Evolutionary conservation across 176 grass and related monocot species (phyloP).

Genomic region (Bolboschoenus planiculmis): DNA sequence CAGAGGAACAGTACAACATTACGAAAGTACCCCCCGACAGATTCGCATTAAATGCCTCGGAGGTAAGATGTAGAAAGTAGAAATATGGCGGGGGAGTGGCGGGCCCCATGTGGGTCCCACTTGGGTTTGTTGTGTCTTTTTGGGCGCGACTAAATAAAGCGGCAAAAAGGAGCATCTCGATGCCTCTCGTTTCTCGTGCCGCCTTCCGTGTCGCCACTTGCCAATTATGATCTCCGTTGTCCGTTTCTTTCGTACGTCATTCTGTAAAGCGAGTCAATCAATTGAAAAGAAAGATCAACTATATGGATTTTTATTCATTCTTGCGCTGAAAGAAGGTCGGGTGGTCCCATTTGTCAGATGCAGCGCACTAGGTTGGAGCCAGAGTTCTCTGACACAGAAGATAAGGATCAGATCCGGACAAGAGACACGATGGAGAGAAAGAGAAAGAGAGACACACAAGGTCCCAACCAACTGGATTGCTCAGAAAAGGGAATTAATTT

Average conservation of each 20-base stretch:
- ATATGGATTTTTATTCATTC: too few species aligned
- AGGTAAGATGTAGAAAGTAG: not conserved
- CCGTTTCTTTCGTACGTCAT: not conserved
- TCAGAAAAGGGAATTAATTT: constrained; percentile 3
- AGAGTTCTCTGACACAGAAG: not conserved
- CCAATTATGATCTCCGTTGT: not conserved
- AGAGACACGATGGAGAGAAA: not conserved
- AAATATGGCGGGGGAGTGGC: too few species aligned
- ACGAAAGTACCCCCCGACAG: not conserved
- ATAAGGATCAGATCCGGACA: not conserved
- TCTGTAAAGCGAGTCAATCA: not conserved
- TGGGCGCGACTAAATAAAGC: not conserved
- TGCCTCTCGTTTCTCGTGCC: not conserved
- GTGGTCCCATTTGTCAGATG: not conserved
- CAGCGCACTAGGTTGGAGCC: not conserved
- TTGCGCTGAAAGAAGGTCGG: not conserved
- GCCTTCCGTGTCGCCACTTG: not conserved
- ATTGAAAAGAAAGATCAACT: not conserved
- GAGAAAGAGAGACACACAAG: not conserved
- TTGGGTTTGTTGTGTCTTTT: not conserved
- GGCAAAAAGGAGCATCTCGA: constrained; percentile 1
- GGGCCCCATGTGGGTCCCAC: not conserved
- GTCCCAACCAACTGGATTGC: not conserved
- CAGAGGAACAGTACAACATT: not conserved
- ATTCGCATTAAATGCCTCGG: not conserved